phyloP scores from a whole-genome alignment of 1,284 basidiomycete genomes.

The Leccinum solheimii region DNA sequence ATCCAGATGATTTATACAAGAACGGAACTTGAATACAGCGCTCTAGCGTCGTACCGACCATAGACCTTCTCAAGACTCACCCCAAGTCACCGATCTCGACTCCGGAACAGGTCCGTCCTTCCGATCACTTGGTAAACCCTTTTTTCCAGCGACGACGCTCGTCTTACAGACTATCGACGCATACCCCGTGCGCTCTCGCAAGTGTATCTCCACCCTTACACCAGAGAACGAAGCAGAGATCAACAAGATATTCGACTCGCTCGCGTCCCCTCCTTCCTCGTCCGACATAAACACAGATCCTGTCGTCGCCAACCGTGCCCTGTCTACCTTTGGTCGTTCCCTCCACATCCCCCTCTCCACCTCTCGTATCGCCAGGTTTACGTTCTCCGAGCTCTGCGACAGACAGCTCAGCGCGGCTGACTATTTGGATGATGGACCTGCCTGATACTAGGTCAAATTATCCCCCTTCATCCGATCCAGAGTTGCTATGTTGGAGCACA shows the following conservation, averaged over 20 bases:
- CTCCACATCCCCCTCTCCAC: conserved; percentile 81
- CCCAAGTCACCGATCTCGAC: conserved; percentile 88
- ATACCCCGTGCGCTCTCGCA: conserved; percentile 88
- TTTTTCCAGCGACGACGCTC: not conserved
- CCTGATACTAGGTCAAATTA: too few relatives aligned
- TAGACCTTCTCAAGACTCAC: conserved; percentile 86
- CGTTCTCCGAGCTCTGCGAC: conserved; percentile 87
- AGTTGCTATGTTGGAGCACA: too few relatives aligned
- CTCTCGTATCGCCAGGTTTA: conserved; percentile 80
- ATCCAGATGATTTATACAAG: conserved; percentile 97
- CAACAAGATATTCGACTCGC: conserved; percentile 77
- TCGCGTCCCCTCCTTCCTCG: conserved; percentile 51
- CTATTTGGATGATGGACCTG: conserved; percentile 67
- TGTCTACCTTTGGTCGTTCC: conserved; percentile 88
- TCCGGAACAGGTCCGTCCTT: conserved; percentile 80
- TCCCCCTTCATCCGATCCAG: too few relatives aligned
- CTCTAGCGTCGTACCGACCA: conserved; percentile 92
- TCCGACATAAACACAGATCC: conserved; percentile 40
- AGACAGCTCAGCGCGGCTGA: conserved; percentile 91
- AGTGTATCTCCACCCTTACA: conserved; percentile 85
- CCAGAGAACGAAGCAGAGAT: conserved; percentile 69
- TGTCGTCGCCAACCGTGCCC: conserved; percentile 62
- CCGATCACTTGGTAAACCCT: not conserved
- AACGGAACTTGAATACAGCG: conserved; percentile 62
- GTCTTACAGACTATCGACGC: conserved; percentile 84